Evolutionary conservation across 2,329 filamentous ascomycete species (phyloP), one percentile per base, ranked within the genome.

Genomic region (Fusarium hainanense): DNA sequence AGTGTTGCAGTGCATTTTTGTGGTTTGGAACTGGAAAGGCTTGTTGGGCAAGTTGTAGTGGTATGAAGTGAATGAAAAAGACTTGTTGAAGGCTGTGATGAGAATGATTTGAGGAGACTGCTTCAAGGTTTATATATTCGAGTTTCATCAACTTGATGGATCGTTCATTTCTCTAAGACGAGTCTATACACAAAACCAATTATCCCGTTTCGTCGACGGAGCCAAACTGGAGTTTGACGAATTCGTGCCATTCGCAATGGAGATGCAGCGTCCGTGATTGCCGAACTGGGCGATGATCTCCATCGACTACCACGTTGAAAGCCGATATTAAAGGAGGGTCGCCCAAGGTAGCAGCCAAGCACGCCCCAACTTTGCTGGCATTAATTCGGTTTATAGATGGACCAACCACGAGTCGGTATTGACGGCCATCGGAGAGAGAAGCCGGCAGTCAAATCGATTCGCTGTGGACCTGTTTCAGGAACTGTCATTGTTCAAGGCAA

Each of bases 201-300:
- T 60, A 42, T 41, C 64, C 42, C 12, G 21, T 66, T 70, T 66
- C 4, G 68, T 66, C 44, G 4, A 70, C 68, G 68, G 68, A 70
- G 59, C 49, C 46, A 59, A 52, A 66, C n/a, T 60, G 61, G 48
- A 25, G 48, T 40, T 46, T 12, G 42, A 66, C 61, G 47, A n/a
- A 69, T 65, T 52, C 41, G 66, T 60, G 49, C 37, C 65, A 37
- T 41, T 43, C 43, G 43, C 18, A 62, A 71, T 58, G 68, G 68
- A 63, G 64, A 51, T 51, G 32, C 23, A 66, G 27, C 52, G 21
- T 70, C 68, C 68, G 68, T 18, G 18, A 40, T 65, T 59, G 4
- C 62, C 47, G 43, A 65, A 59, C 32, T 42, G 25, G 65, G 28
- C 18, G 21, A 40, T 42, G 62, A 65, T 65, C 60, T 47, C 37